Conservation (phyloP, 768 basidiomycete species). For the Kwoniella mangroviensis region DNA sequence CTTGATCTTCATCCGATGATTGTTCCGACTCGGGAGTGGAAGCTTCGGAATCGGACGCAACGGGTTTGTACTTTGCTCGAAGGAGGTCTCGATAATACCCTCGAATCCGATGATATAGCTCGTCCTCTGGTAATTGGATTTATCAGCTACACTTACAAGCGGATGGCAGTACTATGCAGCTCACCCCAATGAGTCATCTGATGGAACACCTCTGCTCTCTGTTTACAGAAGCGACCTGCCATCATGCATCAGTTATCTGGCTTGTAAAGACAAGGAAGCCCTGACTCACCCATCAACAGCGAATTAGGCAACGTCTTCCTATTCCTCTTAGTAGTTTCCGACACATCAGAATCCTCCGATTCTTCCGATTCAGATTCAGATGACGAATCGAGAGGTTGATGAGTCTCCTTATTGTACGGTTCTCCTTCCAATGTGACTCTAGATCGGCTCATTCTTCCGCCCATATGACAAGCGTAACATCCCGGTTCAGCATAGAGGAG, state of each 20-base stretch:
- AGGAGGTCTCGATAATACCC: slow-evolving; percentile 46
- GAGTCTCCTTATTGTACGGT: slow-evolving; percentile 74
- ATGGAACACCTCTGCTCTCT: slow-evolving; percentile 49
- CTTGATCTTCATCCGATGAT: slow-evolving; percentile 29
- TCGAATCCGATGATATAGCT: slow-evolving; percentile 38
- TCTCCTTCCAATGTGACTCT: slow-evolving; percentile 68
- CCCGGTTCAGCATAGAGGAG: slow-evolving; percentile 67
- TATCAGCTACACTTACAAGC: neutral
- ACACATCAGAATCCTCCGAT: slow-evolving; percentile 9
- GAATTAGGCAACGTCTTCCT: slow-evolving; percentile 17
- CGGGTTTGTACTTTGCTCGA: slow-evolving; percentile 53
- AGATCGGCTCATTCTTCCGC: slow-evolving; percentile 70
- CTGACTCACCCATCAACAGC: slow-evolving; percentile 39
- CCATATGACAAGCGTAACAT: slow-evolving; percentile 84
- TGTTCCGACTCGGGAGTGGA: slow-evolving; percentile 18
- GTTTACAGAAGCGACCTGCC: slow-evolving; percentile 45
- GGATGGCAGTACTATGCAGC: slow-evolving; percentile 45
- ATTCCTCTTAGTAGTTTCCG: neutral
- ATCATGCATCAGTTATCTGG: slow-evolving; percentile 1
- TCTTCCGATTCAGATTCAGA: slow-evolving; percentile 62
- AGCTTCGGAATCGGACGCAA: slow-evolving; percentile 49
- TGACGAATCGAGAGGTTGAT: slow-evolving; percentile 58
- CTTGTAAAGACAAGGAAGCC: neutral
- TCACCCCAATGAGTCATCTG: slow-evolving; percentile 54
- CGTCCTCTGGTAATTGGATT: slow-evolving; percentile 34